phyloP scores from a whole-genome alignment of 2,329 filamentous ascomycete genomes.

The Geoglossum cookeanum region DNA sequence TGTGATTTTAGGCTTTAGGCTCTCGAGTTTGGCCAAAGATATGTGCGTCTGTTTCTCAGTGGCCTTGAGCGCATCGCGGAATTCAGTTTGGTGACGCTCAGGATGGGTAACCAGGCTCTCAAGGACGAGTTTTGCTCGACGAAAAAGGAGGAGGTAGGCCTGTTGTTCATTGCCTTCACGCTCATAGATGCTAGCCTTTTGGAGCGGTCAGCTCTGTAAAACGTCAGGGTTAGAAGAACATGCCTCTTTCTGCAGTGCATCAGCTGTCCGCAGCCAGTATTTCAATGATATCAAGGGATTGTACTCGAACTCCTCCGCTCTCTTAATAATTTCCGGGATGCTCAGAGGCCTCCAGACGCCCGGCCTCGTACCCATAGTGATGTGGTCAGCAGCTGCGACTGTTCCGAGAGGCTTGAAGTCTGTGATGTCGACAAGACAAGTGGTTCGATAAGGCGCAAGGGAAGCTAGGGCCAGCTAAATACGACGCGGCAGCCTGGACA shows the following conservation, averaged over 20 bases:
- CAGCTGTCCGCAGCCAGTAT: constrained; percentile 65
- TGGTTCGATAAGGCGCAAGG: not conserved
- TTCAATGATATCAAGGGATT: constrained; percentile 57
- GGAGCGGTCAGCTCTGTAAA: constrained; percentile 8
- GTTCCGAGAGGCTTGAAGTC: not conserved
- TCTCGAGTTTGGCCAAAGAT: constrained; percentile 54
- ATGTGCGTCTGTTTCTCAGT: constrained; percentile 42
- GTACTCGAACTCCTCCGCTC: constrained; percentile 67
- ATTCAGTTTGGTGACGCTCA: constrained; percentile 45
- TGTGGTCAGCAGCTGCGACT: not conserved
- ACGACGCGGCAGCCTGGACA: not conserved
- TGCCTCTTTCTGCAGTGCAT: constrained; percentile 66
- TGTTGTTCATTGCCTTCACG: constrained; percentile 71
- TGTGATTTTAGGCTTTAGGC: constrained; percentile 60
- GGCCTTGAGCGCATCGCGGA: constrained; percentile 30
- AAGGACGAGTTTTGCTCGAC: constrained; percentile 71
- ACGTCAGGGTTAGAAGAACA: constrained; percentile 12
- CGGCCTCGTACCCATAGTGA: not conserved
- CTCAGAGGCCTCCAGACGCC: constrained; percentile 36
- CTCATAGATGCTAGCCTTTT: constrained; percentile 65
- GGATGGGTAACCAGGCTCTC: constrained; percentile 59
- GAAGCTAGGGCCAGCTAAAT: not conserved
- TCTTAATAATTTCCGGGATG: constrained; percentile 56
- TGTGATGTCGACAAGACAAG: not conserved
- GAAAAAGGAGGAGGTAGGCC: constrained; percentile 78